Evolutionary conservation across 139 green algal species (phyloP).

Genomic region (Microglena sp.): DNA sequence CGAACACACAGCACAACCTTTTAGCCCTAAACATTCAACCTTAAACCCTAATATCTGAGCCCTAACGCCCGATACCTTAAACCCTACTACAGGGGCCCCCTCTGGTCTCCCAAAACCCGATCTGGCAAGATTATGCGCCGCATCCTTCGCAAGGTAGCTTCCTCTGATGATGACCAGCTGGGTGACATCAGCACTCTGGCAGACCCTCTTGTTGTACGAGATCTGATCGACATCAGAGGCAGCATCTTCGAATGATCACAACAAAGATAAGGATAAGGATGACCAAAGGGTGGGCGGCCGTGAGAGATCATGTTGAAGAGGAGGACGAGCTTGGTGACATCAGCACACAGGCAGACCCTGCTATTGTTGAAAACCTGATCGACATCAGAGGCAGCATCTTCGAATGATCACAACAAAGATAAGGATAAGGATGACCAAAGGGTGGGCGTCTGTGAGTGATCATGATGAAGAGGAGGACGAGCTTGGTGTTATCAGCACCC

Average conservation of each 20-base stretch:
- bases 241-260: no score
- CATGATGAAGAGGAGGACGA: slow-evolving; percentile 45
- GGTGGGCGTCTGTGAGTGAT: no score
- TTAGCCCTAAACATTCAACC: no score
- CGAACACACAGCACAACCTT: no score
- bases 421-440: no score
- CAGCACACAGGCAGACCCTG: slow-evolving; percentile 68
- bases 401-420: no score
- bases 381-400: background rate
- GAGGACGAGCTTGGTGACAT: slow-evolving; percentile 61
- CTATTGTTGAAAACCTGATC: slow-evolving; percentile 72
- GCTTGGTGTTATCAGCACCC: slow-evolving; percentile 62
- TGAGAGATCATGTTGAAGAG: slow-evolving; percentile 25
- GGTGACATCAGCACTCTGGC: slow-evolving; percentile 71
- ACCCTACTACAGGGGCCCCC: no score
- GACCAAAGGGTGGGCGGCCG: no score
- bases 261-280: no score
- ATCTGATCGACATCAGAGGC: slow-evolving; percentile 51
- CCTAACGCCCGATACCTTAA: no score
- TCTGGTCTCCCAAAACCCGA: slow-evolving; percentile 79
- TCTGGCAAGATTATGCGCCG: slow-evolving; percentile 85
- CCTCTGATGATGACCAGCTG: slow-evolving; percentile 49
- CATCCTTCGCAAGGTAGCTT: slow-evolving; percentile 77
- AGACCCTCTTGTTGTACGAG: slow-evolving; percentile 67
- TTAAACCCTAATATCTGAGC: no score